phyloP scores from a whole-genome alignment of 371 early-diverging fungal species.

The Mortierella sp. region DNA sequence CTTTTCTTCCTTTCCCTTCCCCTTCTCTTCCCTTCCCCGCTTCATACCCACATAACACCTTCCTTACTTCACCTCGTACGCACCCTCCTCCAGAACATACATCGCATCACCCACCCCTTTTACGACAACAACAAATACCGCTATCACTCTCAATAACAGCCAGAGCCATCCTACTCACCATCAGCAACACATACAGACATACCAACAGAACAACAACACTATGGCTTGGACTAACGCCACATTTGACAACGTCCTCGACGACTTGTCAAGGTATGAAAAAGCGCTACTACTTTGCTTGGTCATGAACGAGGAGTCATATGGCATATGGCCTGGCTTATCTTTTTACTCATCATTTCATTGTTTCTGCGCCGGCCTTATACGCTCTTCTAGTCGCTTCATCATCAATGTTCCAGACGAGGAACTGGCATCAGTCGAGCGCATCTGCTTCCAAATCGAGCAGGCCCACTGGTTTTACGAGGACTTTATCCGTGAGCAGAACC shows the following conservation, averaged over 20 bases:
- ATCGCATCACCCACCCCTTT: neutral
- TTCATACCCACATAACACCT: neutral
- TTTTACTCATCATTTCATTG: neutral
- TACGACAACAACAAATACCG: neutral
- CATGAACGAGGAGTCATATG: slow-evolving; percentile 1
- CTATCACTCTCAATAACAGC: too few species aligned
- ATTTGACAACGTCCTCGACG: slow-evolving; percentile 88
- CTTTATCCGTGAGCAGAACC: slow-evolving; percentile 90
- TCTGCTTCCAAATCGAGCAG: slow-evolving; percentile 99
- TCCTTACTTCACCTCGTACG: neutral
- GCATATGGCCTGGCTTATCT: neutral
- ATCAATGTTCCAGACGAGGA: slow-evolving; percentile 97
- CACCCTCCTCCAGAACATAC: too few species aligned
- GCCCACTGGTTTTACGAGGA: slow-evolving; percentile 99
- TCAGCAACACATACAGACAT: neutral
- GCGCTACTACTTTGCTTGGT: neutral
- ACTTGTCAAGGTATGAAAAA: slow-evolving; percentile 81
- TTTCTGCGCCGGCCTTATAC: slow-evolving; percentile 5
- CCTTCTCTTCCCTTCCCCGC: neutral
- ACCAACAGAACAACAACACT: neutral
- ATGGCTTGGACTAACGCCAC: slow-evolving; percentile 77
- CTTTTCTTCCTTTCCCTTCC: neutral
- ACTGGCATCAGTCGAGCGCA: slow-evolving; percentile 89
- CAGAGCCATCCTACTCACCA: too few species aligned
- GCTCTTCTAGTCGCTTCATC: slow-evolving; percentile 90